These are phyloP conservation scores for Curvularia spicifera DNA, from an alignment of 2,329 filamentous ascomycete genomes.

Conservation along the genomic window DNA sequence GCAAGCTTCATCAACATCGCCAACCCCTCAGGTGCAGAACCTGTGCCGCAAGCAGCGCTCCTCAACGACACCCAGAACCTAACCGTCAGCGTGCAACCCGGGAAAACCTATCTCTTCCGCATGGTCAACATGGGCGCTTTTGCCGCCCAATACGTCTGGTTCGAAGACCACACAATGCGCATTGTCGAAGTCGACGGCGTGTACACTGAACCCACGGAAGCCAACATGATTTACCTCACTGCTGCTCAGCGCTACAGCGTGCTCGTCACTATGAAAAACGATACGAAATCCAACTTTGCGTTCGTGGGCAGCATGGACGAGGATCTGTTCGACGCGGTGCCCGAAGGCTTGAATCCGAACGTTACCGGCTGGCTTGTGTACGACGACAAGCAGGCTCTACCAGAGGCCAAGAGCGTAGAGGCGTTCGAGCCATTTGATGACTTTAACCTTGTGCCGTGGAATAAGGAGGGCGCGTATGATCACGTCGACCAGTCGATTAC, in stretches of 20 bases:
- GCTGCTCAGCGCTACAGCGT: constrained; percentile 76
- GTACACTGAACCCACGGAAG: constrained; percentile 65
- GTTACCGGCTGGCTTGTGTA: constrained; percentile 64
- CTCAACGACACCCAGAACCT: constrained; percentile 66
- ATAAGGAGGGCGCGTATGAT: constrained; percentile 66
- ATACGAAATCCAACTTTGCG: constrained; percentile 64
- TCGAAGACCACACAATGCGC: constrained; percentile 70
- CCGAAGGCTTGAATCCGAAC: constrained; percentile 70
- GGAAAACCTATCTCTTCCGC: constrained; percentile 68
- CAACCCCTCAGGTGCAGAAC: constrained; percentile 67
- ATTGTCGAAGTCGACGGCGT: constrained; percentile 76
- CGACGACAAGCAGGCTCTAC: constrained; percentile 55
- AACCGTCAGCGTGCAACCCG: constrained; percentile 54
- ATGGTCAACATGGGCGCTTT: constrained; percentile 75
- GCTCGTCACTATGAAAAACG: constrained; percentile 66
- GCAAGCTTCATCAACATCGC: constrained; percentile 54
- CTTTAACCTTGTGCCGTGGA: constrained; percentile 71
- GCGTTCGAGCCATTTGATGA: constrained; percentile 76
- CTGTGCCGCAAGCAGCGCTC: constrained; percentile 68
- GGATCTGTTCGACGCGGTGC: constrained; percentile 69
- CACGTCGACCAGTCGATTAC: constrained; percentile 68
- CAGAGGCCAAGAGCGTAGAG: constrained; percentile 62
- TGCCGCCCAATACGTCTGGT: constrained; percentile 71
- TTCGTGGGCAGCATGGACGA: constrained; percentile 60
- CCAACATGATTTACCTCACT: constrained; percentile 68